A percentile compares a stretch with the other conserved stretches of the same genome.
phyloP scores from a whole-genome alignment of 495 filamentous ascomycete species.

The Hypoxylon fragiforme region DNA sequence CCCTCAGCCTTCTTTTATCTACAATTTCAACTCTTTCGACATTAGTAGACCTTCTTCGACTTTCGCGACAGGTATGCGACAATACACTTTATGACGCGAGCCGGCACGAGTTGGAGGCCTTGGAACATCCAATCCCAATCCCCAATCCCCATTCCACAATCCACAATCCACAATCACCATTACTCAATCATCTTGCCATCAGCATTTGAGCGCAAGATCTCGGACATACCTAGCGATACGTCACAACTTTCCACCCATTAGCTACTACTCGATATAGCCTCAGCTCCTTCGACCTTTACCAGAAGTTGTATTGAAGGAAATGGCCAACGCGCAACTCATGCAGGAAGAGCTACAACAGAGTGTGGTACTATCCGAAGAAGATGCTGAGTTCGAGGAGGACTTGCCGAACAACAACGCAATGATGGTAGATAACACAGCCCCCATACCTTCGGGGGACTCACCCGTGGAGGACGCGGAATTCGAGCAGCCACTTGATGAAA shows the following conservation, averaged over 20 bases:
- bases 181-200: too few species aligned
- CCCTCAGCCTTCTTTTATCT: background rate
- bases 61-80: constrained; percentile 30
- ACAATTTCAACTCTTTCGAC: background rate
- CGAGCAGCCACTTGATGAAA: constrained; percentile 50
- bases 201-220: too few species aligned
- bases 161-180: background rate
- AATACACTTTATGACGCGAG: constrained; percentile 31
- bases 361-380: constrained; percentile 49
- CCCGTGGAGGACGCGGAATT: constrained; percentile 32
- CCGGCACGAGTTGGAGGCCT: constrained; percentile 23
- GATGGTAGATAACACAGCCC: constrained; percentile 40
- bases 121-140: constrained; percentile 9
- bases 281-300: too few species aligned
- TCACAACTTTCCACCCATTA: background rate
- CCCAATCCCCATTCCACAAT: background rate
- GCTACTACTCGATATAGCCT: background rate
- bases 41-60: background rate
- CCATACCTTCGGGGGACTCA: constrained; percentile 40
- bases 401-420: constrained; percentile 15
- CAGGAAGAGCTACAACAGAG: constrained; percentile 56
- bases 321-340: constrained; percentile 55
- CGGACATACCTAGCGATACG: background rate
- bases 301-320: too few species aligned
- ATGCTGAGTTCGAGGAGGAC: constrained; percentile 41